Percentiles rank a stretch among this genome's conserved stretches.
These are phyloP conservation scores for Firmiana major DNA, from an alignment of 345 rosid genomes.

Conservation along the genomic window DNA sequence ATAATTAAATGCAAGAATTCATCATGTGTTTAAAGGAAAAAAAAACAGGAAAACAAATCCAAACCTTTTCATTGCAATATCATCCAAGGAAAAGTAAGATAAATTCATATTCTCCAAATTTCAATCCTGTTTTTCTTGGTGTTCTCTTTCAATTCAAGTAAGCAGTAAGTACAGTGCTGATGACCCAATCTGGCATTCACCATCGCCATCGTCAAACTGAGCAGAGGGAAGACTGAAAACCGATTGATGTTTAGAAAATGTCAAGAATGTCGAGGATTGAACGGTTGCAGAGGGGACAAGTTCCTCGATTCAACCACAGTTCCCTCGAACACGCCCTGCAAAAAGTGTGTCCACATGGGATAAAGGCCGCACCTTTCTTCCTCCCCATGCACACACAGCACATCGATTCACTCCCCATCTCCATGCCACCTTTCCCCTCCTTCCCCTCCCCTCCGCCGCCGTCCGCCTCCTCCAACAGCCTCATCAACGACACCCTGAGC, in stretches of 20 bases:
- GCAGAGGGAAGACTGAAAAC: neutral
- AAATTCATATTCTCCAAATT: no score
- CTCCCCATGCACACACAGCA: conserved; percentile 86
- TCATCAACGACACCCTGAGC: conserved; percentile 70
- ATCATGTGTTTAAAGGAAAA: neutral
- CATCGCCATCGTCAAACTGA: neutral
- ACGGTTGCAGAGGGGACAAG: conserved; percentile 78
- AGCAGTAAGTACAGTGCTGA: neutral
- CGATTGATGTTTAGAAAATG: conserved; percentile 33
- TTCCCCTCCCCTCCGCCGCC: conserved; percentile 23
- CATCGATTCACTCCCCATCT: conserved; percentile 41
- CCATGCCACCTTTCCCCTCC: conserved; percentile 8
- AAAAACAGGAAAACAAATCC: neutral
- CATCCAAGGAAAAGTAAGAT: neutral
- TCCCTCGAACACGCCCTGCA: conserved; percentile 78
- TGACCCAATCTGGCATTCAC: neutral
- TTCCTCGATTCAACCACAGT: conserved; percentile 60
- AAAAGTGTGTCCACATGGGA: conserved; percentile 82
- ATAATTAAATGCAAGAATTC: neutral
- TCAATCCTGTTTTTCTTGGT: no score
- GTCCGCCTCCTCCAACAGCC: conserved; percentile 63
- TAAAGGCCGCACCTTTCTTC: conserved; percentile 71
- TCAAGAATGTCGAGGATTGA: conserved; percentile 64
- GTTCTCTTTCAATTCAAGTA: no score
- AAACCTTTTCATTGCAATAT: no score